Base-by-base conservation (phyloP, 2,329 filamentous ascomycete species). In the Trichophyton benhamiae region DNA sequence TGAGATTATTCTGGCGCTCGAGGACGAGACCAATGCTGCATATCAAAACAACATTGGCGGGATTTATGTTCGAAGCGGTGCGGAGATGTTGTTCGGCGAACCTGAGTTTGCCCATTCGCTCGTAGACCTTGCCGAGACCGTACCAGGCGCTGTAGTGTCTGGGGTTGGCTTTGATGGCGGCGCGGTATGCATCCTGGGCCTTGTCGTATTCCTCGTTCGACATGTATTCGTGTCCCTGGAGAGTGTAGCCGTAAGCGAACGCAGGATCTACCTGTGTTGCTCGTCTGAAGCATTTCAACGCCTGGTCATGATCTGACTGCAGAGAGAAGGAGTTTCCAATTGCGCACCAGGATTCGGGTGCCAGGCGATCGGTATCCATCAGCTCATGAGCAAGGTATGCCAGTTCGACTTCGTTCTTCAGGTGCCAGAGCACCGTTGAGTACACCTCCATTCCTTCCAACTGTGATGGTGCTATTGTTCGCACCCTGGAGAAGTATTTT, bases 141-240 rank as follows among this genome's bases (percentile, higher is more conserved):
- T 97, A 99, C 83, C 95, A 97, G n/a, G 92, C 94, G 71, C 96
- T 96, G 78, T 97, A 99, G 72, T 96, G 92, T 20, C 92, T 85
- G 61, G 83, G 85, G 69, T 99, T 91, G 0, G 89, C 90, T 52
- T 86, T 83, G 66, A 99, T 88, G 1, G 90, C 91, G 60, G 87
- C 84, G 38, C 95, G 85, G 73, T 96, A 99, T 1, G 90, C 87
- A 44, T 86, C 84, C 52, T 96, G 82, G 0, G 94, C 94, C 72
- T 96, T 96, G 71, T 97, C 92, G 70, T 94, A 96, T 72, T 99
- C 95, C 74, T 99, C 95, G 67, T 96, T 97, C 41, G 89, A 84
- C 52, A 97, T 87, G 71, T 96, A 90, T 71, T 99, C 94, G 72
- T 99, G 94, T 0, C 94, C 94, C 72, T 97, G 92, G 2, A 99